Conservation (phyloP, 177 flowering plant species). For the Vitis hybrid region DNA sequence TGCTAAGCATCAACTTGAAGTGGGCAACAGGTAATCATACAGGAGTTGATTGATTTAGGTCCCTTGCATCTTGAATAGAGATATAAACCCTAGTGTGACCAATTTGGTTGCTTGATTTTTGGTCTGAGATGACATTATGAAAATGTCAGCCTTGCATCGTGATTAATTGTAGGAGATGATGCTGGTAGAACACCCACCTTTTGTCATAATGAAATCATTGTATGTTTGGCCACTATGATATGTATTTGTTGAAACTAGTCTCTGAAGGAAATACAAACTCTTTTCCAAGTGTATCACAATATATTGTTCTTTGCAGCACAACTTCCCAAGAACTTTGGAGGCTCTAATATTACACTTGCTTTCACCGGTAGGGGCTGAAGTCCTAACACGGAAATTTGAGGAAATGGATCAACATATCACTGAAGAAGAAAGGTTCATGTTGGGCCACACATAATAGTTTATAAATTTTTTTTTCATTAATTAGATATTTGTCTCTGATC, state of each 20-base stretch:
- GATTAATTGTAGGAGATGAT: background rate
- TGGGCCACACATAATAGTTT: background rate
- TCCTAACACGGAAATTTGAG: constrained; percentile 88
- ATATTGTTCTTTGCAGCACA: constrained; percentile 45
- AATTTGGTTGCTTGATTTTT: constrained; percentile 1
- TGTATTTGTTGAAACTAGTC: background rate
- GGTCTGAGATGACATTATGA: background rate
- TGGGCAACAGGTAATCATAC: background rate
- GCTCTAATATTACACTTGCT: constrained; percentile 78
- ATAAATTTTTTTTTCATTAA: background rate
- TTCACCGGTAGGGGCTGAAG: constrained; percentile 89
- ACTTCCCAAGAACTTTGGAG: constrained; percentile 94
- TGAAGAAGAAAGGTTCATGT: constrained; percentile 64
- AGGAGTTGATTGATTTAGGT: no score
- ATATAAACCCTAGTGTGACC: background rate
- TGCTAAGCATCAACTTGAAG: background rate
- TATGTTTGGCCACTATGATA: background rate
- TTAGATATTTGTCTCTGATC: background rate
- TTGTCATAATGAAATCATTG: background rate
- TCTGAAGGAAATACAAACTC: background rate
- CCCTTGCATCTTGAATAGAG: no score
- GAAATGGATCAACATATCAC: constrained; percentile 63
- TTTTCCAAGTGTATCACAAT: background rate
- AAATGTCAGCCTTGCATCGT: background rate
- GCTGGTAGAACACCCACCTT: background rate